Evolutionary conservation across 768 basidiomycete genomes (phyloP), one percentile per base, ranked within the genome.

Genomic region (Hygrocybe coccinea): DNA sequence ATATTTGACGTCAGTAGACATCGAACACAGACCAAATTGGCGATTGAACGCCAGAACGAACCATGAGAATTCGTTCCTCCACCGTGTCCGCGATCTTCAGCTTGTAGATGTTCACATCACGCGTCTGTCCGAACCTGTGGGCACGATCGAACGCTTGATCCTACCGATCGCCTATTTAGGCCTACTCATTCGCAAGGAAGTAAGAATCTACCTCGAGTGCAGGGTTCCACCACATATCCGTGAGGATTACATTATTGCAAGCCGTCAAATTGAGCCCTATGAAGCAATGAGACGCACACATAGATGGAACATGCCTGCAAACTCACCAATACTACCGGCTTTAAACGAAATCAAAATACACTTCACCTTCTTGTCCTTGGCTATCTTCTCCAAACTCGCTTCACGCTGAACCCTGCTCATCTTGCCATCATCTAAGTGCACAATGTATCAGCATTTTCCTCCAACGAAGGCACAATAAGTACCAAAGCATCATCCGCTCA

Each of bases 331-430:
- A 64, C 89, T 89, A 3, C 94, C 94, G 25, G 94, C 93, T 69
- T 95, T 97, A 81, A 97, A 95, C 0, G 93, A 97, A 59, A 98
- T 94, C 59, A 99, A 72, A 58, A 98, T 97, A 41, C 95, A 85
- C 33, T 79, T 80, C 10, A 78, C 83, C 14, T 62, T 74, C 24
- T 69, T 68, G 66, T 79, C 82, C 15, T 60, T 81, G 64, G 79
- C 82, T 69, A 99, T 93, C 61, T 79, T 82, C 35, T 84, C 74
- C 41, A 98, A 69, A 65, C 90, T 80, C 14, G 76, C 80, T 61
- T 93, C 89, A 10, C 94, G 85, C 62, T 91, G 79, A 33, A 81
- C 81, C 56, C 86, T 79, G 12, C 74, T 71, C 90, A 97, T 94
- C 3, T 81, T 82, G 0, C 95, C 95, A 63, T 97, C 93, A 72